These are phyloP conservation scores for Alternaria triticimaculans DNA, from an alignment of 2,329 filamentous ascomycete species.

Conservation along the genomic window DNA sequence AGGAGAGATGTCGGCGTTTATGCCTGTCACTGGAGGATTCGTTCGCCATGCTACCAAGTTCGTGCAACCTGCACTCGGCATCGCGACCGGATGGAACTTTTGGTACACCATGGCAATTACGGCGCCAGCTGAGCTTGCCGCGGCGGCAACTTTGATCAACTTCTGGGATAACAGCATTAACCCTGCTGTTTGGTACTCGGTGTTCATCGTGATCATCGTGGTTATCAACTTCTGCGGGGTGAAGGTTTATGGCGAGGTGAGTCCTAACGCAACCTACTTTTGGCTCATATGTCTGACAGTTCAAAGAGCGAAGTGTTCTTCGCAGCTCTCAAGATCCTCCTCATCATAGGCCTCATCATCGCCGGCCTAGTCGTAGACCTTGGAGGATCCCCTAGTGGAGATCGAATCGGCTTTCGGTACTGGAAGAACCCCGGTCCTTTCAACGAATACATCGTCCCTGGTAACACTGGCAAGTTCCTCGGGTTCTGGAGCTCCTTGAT, in stretches of 20 bases:
- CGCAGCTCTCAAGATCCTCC: conserved; percentile 54
- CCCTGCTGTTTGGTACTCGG: conserved; percentile 11
- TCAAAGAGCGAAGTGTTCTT: conserved; percentile 56
- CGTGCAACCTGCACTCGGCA: conserved; percentile 56
- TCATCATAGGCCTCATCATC: conserved; percentile 38
- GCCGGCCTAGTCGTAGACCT: conserved; percentile 38
- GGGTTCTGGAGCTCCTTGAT: conserved; percentile 62
- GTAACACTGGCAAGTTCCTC: conserved; percentile 66
- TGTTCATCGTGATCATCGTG: conserved; percentile 18
- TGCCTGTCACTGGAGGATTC: conserved; percentile 60
- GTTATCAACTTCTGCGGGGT: conserved; percentile 14
- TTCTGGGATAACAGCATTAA: conserved; percentile 64
- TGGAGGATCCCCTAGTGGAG: conserved; percentile 34
- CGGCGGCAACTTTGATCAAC: conserved; percentile 74
- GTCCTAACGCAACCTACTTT: neutral
- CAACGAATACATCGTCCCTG: conserved; percentile 54
- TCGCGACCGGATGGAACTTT: conserved; percentile 27
- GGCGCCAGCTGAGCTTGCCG: conserved; percentile 63
- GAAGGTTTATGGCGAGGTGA: conserved; percentile 21
- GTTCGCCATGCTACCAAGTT: conserved; percentile 59
- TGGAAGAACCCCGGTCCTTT: conserved; percentile 70
- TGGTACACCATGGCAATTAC: conserved; percentile 8
- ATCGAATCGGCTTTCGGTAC: conserved; percentile 65
- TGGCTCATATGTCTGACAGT: neutral
- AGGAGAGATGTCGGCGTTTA: conserved; percentile 59